Conservation (phyloP, 1,139 yeast genomes). For the Nakaseomyces glabratus region DNA sequence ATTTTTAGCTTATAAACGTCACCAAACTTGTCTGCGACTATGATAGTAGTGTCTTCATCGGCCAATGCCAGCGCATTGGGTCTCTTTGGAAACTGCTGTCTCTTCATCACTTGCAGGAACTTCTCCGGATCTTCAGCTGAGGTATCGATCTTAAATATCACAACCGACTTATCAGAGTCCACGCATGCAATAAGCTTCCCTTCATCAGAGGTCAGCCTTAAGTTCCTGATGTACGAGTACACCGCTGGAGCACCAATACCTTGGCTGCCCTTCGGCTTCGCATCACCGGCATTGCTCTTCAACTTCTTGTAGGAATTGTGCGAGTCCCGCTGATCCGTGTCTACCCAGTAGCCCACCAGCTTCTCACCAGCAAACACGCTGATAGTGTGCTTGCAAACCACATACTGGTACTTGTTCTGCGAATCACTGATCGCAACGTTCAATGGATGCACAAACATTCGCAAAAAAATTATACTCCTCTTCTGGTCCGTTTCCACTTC, state of each 20-base stretch:
- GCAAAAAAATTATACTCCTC: too few relatives aligned
- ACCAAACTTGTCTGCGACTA: conserved; percentile 95
- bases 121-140: conserved; percentile 17
- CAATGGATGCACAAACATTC: conserved; percentile 6
- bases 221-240: conserved; percentile 55
- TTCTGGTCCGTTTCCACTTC: too few relatives aligned
- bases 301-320: conserved; percentile 27
- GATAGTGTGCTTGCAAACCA: not conserved
- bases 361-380: not conserved
- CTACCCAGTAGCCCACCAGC: conserved; percentile 49
- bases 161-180: conserved; percentile 74
- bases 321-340: conserved; percentile 29
- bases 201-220: conserved; percentile 47
- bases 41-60: conserved; percentile 40
- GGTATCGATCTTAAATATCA: conserved; percentile 44
- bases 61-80: conserved; percentile 74
- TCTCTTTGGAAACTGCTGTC: conserved; percentile 79
- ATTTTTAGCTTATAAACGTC: conserved; percentile 67
- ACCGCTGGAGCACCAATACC: conserved; percentile 50
- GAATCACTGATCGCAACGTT: not conserved
- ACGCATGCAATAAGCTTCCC: conserved; percentile 57
- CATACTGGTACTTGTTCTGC: not conserved
- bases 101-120: conserved; percentile 46
- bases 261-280: conserved; percentile 2
- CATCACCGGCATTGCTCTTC: conserved; percentile 31